A percentile compares a stretch with the other conserved stretches of the same genome.
Evolutionary conservation across 2,329 filamentous ascomycete species (phyloP).

Genomic region (Gaeumannomyces tritici): DNA sequence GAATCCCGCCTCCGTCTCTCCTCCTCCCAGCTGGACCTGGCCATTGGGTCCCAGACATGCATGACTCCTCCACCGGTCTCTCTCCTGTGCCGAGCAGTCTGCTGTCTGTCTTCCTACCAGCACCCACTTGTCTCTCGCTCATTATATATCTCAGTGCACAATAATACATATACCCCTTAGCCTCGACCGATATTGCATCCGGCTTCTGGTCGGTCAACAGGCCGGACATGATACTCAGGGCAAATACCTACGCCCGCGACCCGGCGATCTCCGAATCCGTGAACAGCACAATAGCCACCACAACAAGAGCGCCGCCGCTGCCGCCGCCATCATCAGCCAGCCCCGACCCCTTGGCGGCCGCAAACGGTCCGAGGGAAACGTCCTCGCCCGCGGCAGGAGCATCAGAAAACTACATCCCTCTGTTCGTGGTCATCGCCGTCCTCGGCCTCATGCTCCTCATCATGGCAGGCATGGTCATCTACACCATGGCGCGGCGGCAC

Average conservation of each 20-base stretch:
- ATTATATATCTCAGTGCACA: not conserved
- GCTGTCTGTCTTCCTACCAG: not conserved
- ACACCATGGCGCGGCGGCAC: slow-evolving; percentile 3
- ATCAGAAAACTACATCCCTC: not conserved
- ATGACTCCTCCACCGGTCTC: not conserved
- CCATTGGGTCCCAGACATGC: not conserved
- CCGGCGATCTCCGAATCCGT: too few species aligned
- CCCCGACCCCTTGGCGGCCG: not conserved
- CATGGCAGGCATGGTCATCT: not conserved
- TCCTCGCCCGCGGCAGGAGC: not conserved
- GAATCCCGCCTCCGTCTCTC: not conserved
- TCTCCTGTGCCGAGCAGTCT: not conserved
- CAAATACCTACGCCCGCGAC: not conserved
- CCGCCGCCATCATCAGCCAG: not conserved
- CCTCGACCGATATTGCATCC: not conserved
- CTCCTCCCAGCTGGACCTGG: too few species aligned
- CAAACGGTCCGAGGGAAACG: not conserved
- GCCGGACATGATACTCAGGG: not conserved
- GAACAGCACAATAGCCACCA: not conserved
- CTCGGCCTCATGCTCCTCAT: not conserved
- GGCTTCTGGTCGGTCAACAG: not conserved
- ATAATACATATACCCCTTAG: not conserved
- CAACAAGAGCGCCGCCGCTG: not conserved
- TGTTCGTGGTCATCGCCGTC: not conserved
- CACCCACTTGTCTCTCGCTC: not conserved